Percentiles rank a stretch among this genome's conserved stretches.
phyloP scores from a whole-genome alignment of 2,329 filamentous ascomycete genomes.

The Arthrobotrys sphaeroides region DNA sequence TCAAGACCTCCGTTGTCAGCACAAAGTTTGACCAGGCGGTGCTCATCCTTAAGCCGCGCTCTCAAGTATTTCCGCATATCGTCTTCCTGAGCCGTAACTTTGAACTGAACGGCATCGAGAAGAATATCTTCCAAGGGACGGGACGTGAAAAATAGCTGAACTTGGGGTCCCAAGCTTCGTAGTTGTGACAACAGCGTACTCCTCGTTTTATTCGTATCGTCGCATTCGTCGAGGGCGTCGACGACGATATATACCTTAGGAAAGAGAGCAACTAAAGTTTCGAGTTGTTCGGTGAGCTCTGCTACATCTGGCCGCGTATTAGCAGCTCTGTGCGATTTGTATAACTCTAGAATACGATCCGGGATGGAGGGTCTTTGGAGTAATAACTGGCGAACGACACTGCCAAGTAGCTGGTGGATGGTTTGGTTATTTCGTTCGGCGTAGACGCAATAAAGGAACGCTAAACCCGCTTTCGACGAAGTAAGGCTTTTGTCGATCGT shows the following conservation, averaged over 20 bases:
- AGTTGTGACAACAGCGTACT: neutral
- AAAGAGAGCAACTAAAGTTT: neutral
- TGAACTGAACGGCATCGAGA: neutral
- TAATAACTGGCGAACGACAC: slow-evolving; percentile 21
- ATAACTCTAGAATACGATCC: neutral
- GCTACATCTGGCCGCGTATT: neutral
- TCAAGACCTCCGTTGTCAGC: neutral
- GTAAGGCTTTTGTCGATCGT: neutral
- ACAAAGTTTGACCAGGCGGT: neutral
- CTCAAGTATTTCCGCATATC: neutral
- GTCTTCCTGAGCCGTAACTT: neutral
- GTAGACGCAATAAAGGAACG: slow-evolving; percentile 35
- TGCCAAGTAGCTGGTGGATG: slow-evolving; percentile 20
- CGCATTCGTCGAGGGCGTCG: slow-evolving; percentile 41
- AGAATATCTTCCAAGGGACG: neutral
- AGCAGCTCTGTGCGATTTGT: neutral
- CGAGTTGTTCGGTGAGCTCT: neutral
- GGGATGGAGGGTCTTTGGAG: neutral
- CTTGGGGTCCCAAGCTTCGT: neutral
- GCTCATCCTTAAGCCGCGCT: neutral
- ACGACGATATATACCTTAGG: slow-evolving; percentile 32
- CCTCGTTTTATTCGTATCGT: neutral
- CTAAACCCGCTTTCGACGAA: slow-evolving; percentile 1
- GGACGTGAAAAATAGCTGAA: neutral
- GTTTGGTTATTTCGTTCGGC: slow-evolving; percentile 35